A percentile compares a stretch with the other conserved stretches of the same genome.
phyloP scores from a whole-genome alignment of 192 early-diverging fungal species.

The Backusella australiensis region DNA sequence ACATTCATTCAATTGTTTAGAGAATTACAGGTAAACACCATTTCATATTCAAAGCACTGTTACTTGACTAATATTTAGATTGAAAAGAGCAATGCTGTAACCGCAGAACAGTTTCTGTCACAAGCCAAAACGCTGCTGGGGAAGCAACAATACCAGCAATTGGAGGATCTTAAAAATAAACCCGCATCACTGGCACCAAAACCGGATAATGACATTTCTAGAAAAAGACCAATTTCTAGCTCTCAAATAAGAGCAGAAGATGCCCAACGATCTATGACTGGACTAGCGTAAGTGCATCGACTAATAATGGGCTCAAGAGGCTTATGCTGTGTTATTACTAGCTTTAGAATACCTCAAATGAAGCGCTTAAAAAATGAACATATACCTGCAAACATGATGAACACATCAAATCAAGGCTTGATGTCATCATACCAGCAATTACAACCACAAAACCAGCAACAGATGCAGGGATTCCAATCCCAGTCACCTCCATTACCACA shows the following conservation, averaged over 20 bases:
- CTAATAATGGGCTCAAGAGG: neutral
- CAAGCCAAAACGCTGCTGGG: conserved; percentile 36
- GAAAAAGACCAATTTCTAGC: neutral
- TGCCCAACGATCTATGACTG: conserved; percentile 11
- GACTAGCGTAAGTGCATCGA: neutral
- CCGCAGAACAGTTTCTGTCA: conserved; percentile 40
- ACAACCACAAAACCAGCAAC: conserved; percentile 6
- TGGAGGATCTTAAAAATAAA: conserved; percentile 43
- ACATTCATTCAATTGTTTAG: conserved; percentile 24
- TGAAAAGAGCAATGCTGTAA: conserved; percentile 37
- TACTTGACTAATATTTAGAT: neutral
- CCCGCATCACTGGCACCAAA: conserved; percentile 5
- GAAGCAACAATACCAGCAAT: conserved; percentile 43
- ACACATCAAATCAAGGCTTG: neutral
- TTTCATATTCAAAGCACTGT: too few species aligned
- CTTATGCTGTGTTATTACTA: neutral
- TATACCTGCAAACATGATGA: conserved; percentile 6
- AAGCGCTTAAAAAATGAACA: conserved; percentile 21
- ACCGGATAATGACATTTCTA: neutral
- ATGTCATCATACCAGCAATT: conserved; percentile 3
- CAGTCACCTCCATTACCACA: neutral
- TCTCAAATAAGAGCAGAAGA: conserved; percentile 18
- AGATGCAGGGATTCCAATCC: neutral
- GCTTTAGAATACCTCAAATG: conserved; percentile 15
- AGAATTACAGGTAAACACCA: conserved; percentile 18